Conservation (phyloP, 176 grass and related monocot genomes). For the Miscanthus lutarioriparius region DNA sequence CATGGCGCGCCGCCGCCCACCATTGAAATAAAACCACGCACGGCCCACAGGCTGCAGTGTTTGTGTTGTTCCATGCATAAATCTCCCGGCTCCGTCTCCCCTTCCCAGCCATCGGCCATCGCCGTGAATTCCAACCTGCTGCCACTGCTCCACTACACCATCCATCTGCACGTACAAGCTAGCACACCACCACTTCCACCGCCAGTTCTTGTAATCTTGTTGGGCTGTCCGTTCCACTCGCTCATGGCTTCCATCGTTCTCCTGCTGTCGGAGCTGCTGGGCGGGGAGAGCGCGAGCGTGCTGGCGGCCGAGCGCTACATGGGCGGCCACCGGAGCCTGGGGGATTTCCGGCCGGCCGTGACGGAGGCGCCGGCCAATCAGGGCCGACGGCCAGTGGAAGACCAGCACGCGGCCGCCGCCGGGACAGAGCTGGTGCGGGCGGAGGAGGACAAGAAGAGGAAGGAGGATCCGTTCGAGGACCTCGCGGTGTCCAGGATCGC, state of each 20-base stretch:
- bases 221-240: background rate
- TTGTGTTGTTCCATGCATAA: background rate
- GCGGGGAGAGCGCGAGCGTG: slow-evolving; percentile 42
- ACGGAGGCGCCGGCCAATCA: background rate
- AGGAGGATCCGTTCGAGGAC: slow-evolving; percentile 41
- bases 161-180: background rate
- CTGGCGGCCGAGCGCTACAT: slow-evolving; percentile 43
- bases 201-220: background rate
- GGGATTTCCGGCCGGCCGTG: slow-evolving; percentile 35
- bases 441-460: background rate
- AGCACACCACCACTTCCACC: background rate
- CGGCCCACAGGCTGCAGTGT: background rate
- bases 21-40: background rate
- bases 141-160: background rate
- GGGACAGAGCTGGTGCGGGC: background rate
- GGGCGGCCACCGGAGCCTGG: slow-evolving; percentile 30
- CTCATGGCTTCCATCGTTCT: slow-evolving; percentile 52
- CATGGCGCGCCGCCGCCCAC: background rate
- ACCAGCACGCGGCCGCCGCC: background rate
- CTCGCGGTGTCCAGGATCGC: slow-evolving; percentile 24
- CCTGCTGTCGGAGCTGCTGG: slow-evolving; percentile 54
- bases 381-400: background rate
- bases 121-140: background rate
- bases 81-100: background rate
- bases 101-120: background rate